Evolutionary conservation across 2,329 filamentous ascomycete genomes (phyloP), one percentile per base, ranked within the genome.

Genomic region (Nemania sp.): DNA sequence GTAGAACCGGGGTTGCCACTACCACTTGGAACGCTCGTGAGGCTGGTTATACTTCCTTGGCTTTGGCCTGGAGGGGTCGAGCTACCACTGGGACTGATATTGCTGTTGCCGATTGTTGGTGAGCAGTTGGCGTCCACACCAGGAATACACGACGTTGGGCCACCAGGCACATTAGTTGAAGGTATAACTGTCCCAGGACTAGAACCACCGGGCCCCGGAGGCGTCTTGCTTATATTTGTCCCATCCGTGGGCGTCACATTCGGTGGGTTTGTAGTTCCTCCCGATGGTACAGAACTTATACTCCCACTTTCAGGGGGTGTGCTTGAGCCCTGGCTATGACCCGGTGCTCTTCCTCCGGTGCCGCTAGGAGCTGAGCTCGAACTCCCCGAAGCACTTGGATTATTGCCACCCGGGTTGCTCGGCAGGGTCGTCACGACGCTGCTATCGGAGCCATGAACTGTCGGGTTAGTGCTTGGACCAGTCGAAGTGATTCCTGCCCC

Each of bases 321-420:
- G 29, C 60, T 57, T 12, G 54, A 34, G 18, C 43, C 50, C 5
- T 42, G 60, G 29, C 62, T 56, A 5, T 58, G 64, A 21, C 53
- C 53, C 12, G 64, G 65, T 1, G 63, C 63, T 39, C 53, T 60
- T 55, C 57, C 64, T n/a, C 62, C 61, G 35, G 34, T 32, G 15
- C 64, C 54, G 17, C 45, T 39, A 17, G 65, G 64, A 34, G 55
- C 52, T 43, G 63, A 60, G 25, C 47, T 62, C 48, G 60, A 57
- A 48, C 35, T 54, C 9, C 5, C 48, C 2, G 60, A 49, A 35
- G 18, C 3, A 17, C 42, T 47, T 37, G 52, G 49, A 34, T 32
- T 47, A 47, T 15, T 57, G 40, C n/a, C 48, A 53, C 34, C 39
- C 20, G 57, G 54, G 25, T 20, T 59, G 15, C 25, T 62, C 18